Evolutionary conservation across 2,329 filamentous ascomycete species (phyloP).

Genomic region (Penicillium freii): DNA sequence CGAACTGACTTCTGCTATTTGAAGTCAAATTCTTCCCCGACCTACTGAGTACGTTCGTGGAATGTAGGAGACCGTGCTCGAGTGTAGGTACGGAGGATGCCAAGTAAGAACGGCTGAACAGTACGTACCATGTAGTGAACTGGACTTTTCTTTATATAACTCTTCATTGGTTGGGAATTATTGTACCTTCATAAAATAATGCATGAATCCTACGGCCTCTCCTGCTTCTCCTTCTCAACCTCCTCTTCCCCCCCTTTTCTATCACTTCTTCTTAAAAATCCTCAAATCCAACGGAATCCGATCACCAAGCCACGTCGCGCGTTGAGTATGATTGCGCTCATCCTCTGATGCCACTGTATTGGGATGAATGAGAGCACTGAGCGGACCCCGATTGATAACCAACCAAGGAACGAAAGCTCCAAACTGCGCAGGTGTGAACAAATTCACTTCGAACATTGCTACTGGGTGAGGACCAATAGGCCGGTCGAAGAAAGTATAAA

Average conservation of each 20-base stretch:
- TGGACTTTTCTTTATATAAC: neutral
- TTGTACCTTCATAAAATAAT: neutral
- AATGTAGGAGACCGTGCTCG: neutral
- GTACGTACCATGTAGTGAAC: neutral
- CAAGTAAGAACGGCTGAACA: neutral
- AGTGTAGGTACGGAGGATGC: neutral
- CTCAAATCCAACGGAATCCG: slow-evolving; percentile 45
- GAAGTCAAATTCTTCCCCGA: neutral
- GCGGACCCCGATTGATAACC: slow-evolving; percentile 73
- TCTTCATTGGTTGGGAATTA: neutral
- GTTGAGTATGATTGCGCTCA: slow-evolving; percentile 49
- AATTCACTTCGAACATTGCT: slow-evolving; percentile 89
- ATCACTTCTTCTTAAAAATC: slow-evolving; percentile 33
- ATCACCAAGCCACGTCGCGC: slow-evolving; percentile 49
- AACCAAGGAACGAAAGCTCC: slow-evolving; percentile 87
- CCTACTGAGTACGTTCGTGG: neutral
- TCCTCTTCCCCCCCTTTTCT: slow-evolving; percentile 22
- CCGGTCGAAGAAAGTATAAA: slow-evolving; percentile 73
- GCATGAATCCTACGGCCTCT: neutral
- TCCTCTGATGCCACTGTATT: slow-evolving; percentile 62
- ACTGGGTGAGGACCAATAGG: slow-evolving; percentile 80
- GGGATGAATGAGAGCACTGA: slow-evolving; percentile 78
- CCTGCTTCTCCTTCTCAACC: slow-evolving; percentile 6
- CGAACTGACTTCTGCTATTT: neutral
- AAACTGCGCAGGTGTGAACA: slow-evolving; percentile 83